Evolutionary conservation across 345 rosid genomes (phyloP).

Genomic region (Cardamine occulta): DNA sequence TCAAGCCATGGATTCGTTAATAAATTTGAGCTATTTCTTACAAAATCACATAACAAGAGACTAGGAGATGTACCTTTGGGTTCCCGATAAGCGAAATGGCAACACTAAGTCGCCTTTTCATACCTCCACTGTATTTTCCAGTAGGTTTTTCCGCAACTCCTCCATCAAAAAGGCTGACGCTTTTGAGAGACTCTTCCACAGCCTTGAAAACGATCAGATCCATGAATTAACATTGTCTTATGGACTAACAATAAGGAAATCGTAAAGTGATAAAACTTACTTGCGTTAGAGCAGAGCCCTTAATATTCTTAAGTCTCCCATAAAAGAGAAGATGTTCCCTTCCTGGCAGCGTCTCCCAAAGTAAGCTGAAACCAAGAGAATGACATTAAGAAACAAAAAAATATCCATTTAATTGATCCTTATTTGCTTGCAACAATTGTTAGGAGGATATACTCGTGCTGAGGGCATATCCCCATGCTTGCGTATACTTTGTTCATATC

Average conservation of each 20-base stretch:
- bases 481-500: constrained; percentile 78
- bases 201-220: constrained; percentile 53
- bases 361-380: constrained; percentile 60
- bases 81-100: constrained; percentile 94
- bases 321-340: constrained; percentile 50
- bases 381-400: neutral
- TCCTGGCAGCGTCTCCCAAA: constrained; percentile 91
- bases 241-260: neutral
- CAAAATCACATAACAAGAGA: constrained; percentile 15
- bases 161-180: constrained; percentile 73
- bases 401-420: neutral
- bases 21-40: neutral
- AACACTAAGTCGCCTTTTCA: constrained; percentile 98
- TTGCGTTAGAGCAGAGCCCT: constrained; percentile 53
- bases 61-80: constrained; percentile 61
- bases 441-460: constrained; percentile 71
- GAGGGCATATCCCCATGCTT: constrained; percentile 96
- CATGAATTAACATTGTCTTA: constrained; percentile 13
- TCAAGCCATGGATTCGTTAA: neutral
- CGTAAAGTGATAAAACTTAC: constrained; percentile 45
- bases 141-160: constrained; percentile 90
- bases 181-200: constrained; percentile 88
- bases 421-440: neutral
- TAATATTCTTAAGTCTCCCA: constrained; percentile 92
- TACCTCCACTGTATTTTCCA: constrained; percentile 95